These are phyloP conservation scores for Apiospora saccharicola DNA, from an alignment of 2,329 filamentous ascomycete species.

Conservation along the genomic window DNA sequence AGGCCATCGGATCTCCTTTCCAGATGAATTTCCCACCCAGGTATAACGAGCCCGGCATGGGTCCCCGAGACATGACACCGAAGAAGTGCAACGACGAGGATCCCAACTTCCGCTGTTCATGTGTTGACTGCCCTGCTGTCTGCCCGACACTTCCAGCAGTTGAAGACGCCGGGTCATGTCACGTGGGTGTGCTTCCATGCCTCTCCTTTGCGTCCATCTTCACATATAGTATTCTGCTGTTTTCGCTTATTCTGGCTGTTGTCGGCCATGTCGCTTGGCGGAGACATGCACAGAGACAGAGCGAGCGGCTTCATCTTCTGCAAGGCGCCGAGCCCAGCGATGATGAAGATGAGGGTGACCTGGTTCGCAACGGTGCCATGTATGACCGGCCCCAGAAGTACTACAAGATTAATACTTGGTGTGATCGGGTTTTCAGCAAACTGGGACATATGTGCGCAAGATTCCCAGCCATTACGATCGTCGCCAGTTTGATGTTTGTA, in stretches of 20 bases:
- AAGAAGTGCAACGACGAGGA: slow-evolving; percentile 93
- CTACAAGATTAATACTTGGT: slow-evolving; percentile 84
- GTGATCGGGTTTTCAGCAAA: slow-evolving; percentile 80
- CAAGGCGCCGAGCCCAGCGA: slow-evolving; percentile 86
- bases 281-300: slow-evolving; percentile 75
- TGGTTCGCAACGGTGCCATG: slow-evolving; percentile 78
- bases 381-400: slow-evolving; percentile 79
- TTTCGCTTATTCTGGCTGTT: slow-evolving; percentile 70
- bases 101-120: slow-evolving; percentile 86
- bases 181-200: slow-evolving; percentile 88
- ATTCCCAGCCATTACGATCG: slow-evolving; percentile 86
- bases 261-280: slow-evolving; percentile 79
- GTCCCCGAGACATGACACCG: slow-evolving; percentile 72
- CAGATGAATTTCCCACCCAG: slow-evolving; percentile 90
- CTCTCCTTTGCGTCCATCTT: slow-evolving; percentile 92
- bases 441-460: slow-evolving; percentile 82
- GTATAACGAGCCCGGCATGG: slow-evolving; percentile 73
- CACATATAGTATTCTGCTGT: slow-evolving; percentile 78
- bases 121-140: slow-evolving; percentile 87
- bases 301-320: slow-evolving; percentile 83
- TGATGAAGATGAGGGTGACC: slow-evolving; percentile 92
- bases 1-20: slow-evolving; percentile 90
- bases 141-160: slow-evolving; percentile 85
- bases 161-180: slow-evolving; percentile 73
- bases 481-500: slow-evolving; percentile 76